Evolutionary conservation across 345 rosid genomes (phyloP), one percentile per base, ranked within the genome.

Genomic region (Salix suchowensis): DNA sequence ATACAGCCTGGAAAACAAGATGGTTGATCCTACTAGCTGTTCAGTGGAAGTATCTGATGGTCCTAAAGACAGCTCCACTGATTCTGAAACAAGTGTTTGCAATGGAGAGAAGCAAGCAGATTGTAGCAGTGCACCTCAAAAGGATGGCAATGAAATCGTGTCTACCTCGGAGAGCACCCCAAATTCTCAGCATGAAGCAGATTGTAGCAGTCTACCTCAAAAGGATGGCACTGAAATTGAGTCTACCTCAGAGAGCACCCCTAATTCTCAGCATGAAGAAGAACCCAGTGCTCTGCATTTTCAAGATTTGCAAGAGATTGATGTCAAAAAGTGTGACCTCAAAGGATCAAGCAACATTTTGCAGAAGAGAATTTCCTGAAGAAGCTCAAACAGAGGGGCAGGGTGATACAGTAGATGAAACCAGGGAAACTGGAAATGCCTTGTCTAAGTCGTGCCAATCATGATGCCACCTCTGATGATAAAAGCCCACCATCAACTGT

Each of bases 1-100:
- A 36, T 92, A 92, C 74, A 88, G 73, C 83, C 92, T 85, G 66
- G 92, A 88, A 68, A 90, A 92, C 70, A 90, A 91, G 83, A 86
- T 86, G 78, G 89, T 90, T 13, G 93, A 91, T 86, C 90, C 91
- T 26, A 85, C 91, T 55, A 87, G 90, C 79, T 86, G 76, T 74
- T 64, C 75, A 21, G 42, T 80, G 71, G 88, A 88, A 69, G 65
- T 81, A n/a, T 85, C 87, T 0, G 88, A 86, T 44, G 81, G 82
- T 81, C 84, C 87, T 14, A 90, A 88, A 76, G 90, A 88, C 79
- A 75, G 85, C 24, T 88, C 90, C 69, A 79, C 86, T 0, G 88
- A 81, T 74, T 84, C 87, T 50, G 95, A 87, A 76, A 79, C 70
- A 23, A 84, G 87, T 66, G 44, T 81, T 73, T 71, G 83, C 85